phyloP scores from a whole-genome alignment of 176 grass and related monocot species.

The maize (Zea mays) region DNA sequence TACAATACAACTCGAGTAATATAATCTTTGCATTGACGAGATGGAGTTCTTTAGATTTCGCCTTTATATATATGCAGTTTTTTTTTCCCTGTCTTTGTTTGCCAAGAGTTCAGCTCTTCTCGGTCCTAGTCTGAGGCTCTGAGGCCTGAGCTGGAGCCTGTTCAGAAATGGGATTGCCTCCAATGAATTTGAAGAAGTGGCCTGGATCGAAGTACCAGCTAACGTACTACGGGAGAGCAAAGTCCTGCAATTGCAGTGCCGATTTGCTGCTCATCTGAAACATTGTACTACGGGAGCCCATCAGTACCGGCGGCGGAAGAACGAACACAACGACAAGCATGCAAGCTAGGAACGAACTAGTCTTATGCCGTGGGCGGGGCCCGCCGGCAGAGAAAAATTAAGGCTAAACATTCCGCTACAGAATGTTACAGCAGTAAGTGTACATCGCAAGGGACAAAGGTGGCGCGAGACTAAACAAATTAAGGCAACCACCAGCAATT shows the following conservation, averaged over 20 bases:
- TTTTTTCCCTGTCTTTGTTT: background rate
- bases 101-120: background rate
- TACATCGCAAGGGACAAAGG: slow-evolving; percentile 28
- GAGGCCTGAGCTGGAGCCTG: background rate
- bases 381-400: background rate
- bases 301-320: background rate
- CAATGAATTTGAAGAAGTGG: background rate
- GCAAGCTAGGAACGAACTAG: background rate
- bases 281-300: background rate
- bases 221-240: background rate
- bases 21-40: slow-evolving; percentile 25
- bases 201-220: background rate
- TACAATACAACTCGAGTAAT: background rate
- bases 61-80: background rate
- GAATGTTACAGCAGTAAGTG: slow-evolving; percentile 34
- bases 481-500: background rate
- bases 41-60: background rate
- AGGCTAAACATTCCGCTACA: background rate
- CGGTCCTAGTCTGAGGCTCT: background rate
- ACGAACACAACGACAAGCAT: background rate
- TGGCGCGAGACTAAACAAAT: slow-evolving; percentile 5
- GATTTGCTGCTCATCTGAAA: background rate
- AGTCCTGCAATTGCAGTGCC: background rate
- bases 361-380: background rate
- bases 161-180: background rate